Conservation (phyloP, 2,329 filamentous ascomycete species). For the Aspergillus udagawae region DNA sequence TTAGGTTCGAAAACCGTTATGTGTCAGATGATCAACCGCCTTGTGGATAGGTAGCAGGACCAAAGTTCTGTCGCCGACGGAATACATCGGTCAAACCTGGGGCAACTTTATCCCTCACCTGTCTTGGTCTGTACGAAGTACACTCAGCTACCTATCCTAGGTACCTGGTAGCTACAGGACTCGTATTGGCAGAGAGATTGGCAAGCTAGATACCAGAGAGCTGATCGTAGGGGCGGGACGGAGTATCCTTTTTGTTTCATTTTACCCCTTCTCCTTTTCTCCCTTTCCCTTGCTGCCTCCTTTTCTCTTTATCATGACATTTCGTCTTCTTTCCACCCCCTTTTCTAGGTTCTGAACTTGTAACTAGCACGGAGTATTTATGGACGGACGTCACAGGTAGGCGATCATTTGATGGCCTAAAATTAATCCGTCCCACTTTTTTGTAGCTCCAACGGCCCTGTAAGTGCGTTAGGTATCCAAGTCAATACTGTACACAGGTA, state of each 20-base stretch:
- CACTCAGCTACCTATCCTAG: no score
- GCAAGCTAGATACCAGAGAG: background rate
- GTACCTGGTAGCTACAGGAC: no score
- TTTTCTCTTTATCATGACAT: background rate
- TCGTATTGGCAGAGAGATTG: background rate
- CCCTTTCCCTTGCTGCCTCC: background rate
- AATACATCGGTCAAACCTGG: no score
- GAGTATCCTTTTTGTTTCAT: no score
- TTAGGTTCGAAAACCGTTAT: no score
- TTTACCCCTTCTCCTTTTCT: conserved; percentile 2
- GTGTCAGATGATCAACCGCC: no score
- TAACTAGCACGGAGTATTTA: background rate
- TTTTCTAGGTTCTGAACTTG: background rate
- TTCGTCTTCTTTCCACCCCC: background rate
- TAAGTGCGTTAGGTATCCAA: background rate
- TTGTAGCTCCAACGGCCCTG: background rate
- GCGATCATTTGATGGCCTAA: background rate
- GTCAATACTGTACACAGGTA: no score
- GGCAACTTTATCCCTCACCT: no score
- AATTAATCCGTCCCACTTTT: background rate
- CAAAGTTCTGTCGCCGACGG: no score
- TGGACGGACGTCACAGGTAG: background rate
- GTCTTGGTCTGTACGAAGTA: no score
- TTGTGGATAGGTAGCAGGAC: no score
- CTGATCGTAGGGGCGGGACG: background rate